Conservation (phyloP, 495 filamentous ascomycete species). For the Daldinia childiae region DNA sequence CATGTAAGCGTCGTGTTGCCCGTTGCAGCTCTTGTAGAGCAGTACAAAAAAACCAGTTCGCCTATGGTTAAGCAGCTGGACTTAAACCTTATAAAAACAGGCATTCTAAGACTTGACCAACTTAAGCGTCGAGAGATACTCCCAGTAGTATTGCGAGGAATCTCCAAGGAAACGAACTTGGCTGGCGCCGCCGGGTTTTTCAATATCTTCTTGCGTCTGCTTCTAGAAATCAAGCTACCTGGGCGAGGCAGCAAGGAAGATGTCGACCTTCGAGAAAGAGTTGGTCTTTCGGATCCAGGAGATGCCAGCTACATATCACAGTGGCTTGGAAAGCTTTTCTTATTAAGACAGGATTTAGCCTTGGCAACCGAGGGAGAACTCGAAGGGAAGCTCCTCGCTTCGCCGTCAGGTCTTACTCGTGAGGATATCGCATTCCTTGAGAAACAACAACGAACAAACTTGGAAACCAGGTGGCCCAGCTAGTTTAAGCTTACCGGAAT, state of each 20-base stretch:
- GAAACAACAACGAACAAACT: constrained; percentile 70
- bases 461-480: constrained; percentile 69
- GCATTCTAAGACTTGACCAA: constrained; percentile 72
- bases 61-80: constrained; percentile 88
- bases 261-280: constrained; percentile 65
- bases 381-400: constrained; percentile 46
- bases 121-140: constrained; percentile 66
- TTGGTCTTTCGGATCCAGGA: constrained; percentile 68
- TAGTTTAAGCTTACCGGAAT: constrained; percentile 72
- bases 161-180: constrained; percentile 71
- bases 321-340: constrained; percentile 82
- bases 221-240: constrained; percentile 77
- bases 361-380: constrained; percentile 47
- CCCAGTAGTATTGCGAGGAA: constrained; percentile 74
- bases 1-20: constrained; percentile 75
- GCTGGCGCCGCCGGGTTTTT: constrained; percentile 78
- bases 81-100: constrained; percentile 87
- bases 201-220: constrained; percentile 79
- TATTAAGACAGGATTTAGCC: constrained; percentile 63
- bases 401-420: constrained; percentile 73
- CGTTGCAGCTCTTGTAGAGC: constrained; percentile 81
- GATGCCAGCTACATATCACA: constrained; percentile 79
- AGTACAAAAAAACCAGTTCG: constrained; percentile 81
- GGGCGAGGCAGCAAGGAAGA: constrained; percentile 82
- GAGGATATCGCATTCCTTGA: constrained; percentile 84